Conservation (phyloP, 2,329 filamentous ascomycete genomes). For the Fusarium lateritium region DNA sequence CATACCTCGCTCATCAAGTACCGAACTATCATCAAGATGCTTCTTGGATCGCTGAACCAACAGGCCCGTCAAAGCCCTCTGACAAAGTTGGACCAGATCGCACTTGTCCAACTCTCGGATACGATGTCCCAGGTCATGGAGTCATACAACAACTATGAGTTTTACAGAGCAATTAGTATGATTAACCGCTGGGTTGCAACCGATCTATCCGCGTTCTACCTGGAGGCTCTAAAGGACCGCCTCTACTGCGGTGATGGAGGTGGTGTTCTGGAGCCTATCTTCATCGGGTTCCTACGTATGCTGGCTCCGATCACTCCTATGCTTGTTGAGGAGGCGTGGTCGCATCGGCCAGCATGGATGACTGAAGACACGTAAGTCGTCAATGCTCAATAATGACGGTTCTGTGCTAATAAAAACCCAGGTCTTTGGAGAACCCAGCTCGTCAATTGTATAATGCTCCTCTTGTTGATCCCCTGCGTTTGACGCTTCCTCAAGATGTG, state of each 20-base stretch:
- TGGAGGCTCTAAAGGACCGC: slow-evolving; percentile 92
- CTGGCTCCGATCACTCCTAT: slow-evolving; percentile 85
- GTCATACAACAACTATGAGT: slow-evolving; percentile 81
- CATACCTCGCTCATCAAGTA: slow-evolving; percentile 88
- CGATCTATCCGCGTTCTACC: slow-evolving; percentile 93
- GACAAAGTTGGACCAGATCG: slow-evolving; percentile 79
- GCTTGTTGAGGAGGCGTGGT: slow-evolving; percentile 91
- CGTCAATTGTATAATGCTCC: slow-evolving; percentile 63
- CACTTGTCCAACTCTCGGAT: slow-evolving; percentile 79
- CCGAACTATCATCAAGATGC: slow-evolving; percentile 89
- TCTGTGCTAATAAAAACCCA: slow-evolving; percentile 42
- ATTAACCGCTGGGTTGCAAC: slow-evolving; percentile 86
- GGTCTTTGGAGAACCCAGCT: slow-evolving; percentile 57
- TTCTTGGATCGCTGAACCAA: slow-evolving; percentile 81
- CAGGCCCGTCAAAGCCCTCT: slow-evolving; percentile 66
- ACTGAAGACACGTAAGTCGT: slow-evolving; percentile 61
- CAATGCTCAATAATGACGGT: not conserved
- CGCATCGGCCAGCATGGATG: slow-evolving; percentile 78
- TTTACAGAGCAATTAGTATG: slow-evolving; percentile 80
- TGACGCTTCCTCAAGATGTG: slow-evolving; percentile 56
- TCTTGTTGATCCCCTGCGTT: slow-evolving; percentile 58
- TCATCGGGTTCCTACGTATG: slow-evolving; percentile 81
- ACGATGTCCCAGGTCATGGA: slow-evolving; percentile 75
- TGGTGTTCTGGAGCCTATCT: slow-evolving; percentile 76
- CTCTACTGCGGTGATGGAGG: slow-evolving; percentile 85